Conservation (phyloP, 495 filamentous ascomycete species). For the Bombardia bombarda region DNA sequence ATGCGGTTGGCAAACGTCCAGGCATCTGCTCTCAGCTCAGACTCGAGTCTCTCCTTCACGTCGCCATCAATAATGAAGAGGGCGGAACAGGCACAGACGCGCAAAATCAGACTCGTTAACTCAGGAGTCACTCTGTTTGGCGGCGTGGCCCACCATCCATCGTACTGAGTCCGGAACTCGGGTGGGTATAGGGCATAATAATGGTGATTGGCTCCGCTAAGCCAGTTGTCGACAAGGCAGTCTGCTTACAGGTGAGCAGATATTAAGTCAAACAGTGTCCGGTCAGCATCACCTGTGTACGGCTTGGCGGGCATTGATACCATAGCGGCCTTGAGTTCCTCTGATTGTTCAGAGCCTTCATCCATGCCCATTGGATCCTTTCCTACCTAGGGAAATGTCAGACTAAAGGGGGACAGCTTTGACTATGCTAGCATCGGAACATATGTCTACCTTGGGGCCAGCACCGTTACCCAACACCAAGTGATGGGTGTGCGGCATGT, state of each 20-base stretch:
- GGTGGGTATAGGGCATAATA: slow-evolving; percentile 44
- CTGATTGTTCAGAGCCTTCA: slow-evolving; percentile 13
- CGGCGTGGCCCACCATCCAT: slow-evolving; percentile 38
- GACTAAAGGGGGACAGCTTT: too few species aligned
- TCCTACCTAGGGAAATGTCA: slow-evolving; percentile 3
- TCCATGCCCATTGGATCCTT: slow-evolving; percentile 9
- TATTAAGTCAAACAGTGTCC: too few species aligned
- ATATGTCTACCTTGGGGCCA: slow-evolving; percentile 16
- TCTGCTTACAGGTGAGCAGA: slow-evolving; percentile 32
- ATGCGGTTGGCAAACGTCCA: slow-evolving; percentile 33
- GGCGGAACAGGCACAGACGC: slow-evolving; percentile 43
- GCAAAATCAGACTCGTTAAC: slow-evolving; percentile 44
- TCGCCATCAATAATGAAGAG: slow-evolving; percentile 32
- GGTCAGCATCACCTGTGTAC: slow-evolving; percentile 30
- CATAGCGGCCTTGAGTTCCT: slow-evolving; percentile 19
- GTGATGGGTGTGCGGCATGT: slow-evolving; percentile 23
- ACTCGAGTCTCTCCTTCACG: slow-evolving; percentile 35
- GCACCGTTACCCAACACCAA: slow-evolving; percentile 18
- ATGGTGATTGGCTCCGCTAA: slow-evolving; percentile 39
- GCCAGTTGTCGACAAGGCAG: slow-evolving; percentile 41
- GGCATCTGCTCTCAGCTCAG: slow-evolving; percentile 32
- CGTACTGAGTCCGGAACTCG: slow-evolving; percentile 39
- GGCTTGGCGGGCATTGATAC: slow-evolving; percentile 14
- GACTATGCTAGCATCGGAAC: neutral
- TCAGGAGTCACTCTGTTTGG: slow-evolving; percentile 28